Percentiles rank a stretch among this genome's conserved stretches.
Evolutionary conservation across 192 early-diverging fungal genomes (phyloP).

Genomic region (Funneliformis geosporum): DNA sequence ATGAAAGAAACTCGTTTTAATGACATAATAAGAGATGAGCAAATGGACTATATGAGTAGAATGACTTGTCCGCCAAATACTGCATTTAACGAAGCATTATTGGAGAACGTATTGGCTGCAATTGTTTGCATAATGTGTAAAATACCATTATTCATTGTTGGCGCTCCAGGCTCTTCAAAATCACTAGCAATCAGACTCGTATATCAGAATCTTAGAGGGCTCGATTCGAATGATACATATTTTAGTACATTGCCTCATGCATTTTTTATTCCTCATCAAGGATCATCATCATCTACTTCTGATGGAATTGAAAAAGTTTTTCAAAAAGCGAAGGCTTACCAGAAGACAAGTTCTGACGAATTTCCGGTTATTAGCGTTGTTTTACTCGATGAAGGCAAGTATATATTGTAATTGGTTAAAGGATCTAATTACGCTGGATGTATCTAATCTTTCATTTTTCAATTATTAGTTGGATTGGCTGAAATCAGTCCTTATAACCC

Average conservation of each 20-base stretch:
- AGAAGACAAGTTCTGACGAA: slow-evolving; percentile 27
- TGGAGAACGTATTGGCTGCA: slow-evolving; percentile 31
- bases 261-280: slow-evolving; percentile 35
- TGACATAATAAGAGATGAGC: slow-evolving; percentile 16
- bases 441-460: not conserved
- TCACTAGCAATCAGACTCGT: slow-evolving; percentile 31
- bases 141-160: slow-evolving; percentile 28
- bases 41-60: slow-evolving; percentile 22
- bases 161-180: slow-evolving; percentile 33
- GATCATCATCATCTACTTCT: slow-evolving; percentile 36
- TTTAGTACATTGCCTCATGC: slow-evolving; percentile 29
- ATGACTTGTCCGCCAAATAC: slow-evolving; percentile 22
- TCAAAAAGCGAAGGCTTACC: slow-evolving; percentile 28
- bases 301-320: slow-evolving; percentile 37
- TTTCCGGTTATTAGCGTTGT: slow-evolving; percentile 32
- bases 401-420: not conserved
- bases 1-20: not conserved
- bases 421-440: not conserved
- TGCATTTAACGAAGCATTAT: slow-evolving; percentile 27
- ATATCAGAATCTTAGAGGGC: slow-evolving; percentile 33
- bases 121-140: slow-evolving; percentile 25
- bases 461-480: slow-evolving; percentile 26
- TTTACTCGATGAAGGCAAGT: slow-evolving; percentile 34
- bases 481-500: slow-evolving; percentile 27
- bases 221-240: slow-evolving; percentile 31